Base-by-base conservation (phyloP, 2,329 filamentous ascomycete species). In the Aspergillus candidus region DNA sequence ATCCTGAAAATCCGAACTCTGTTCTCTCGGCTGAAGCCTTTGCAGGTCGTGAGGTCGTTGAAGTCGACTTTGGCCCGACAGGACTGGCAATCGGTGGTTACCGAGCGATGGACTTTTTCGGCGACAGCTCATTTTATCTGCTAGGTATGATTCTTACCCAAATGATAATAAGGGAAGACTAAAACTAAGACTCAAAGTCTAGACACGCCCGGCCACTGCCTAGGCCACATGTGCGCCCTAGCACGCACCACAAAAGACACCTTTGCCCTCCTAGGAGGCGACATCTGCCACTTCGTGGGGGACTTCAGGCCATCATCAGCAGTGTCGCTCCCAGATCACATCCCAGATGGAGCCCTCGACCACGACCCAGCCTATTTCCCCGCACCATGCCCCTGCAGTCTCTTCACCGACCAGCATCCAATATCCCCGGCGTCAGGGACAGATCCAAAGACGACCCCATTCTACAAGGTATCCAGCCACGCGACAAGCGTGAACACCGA, bases 1-100 rank as follows among this genome's bases (percentile, higher is more conserved):
- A 67, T 38, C 77, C 76, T 0, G 44, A 52, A 2, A 63, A 68
- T 15, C 55, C 59, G 2, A 51, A 69, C 0, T 63, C 62, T 1
- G 54, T 55, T 0, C 53, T 72, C 0, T 53, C 59, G 3, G 65
- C 69, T 32, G 62, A 52, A 11, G 67, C 72, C 43, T 45, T 44
- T 15, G 34, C 34, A 11, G 47, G 40, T 11, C 48, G 52, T 11
- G 27, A 32, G 1, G 17, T 55, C 5, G 22, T 33, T 0, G 53
- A 52, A 32, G 27, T 34, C 4, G 35, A 44, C 29, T 49, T 49
- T 12, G 15, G 27, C n/a, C 27, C 2, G 2, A 27, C 15, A 2
- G 31, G 17, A 13, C 18, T 53, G 6, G 46, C 46, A 22, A 54
- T 63, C 37, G 55, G 60, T 34, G 29, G 43, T 6, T 57, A 58